Percentiles rank a stretch among this genome's conserved stretches.
Evolutionary conservation across 2,329 filamentous ascomycete species (phyloP).

Genomic region (Xylariaceae sp.): DNA sequence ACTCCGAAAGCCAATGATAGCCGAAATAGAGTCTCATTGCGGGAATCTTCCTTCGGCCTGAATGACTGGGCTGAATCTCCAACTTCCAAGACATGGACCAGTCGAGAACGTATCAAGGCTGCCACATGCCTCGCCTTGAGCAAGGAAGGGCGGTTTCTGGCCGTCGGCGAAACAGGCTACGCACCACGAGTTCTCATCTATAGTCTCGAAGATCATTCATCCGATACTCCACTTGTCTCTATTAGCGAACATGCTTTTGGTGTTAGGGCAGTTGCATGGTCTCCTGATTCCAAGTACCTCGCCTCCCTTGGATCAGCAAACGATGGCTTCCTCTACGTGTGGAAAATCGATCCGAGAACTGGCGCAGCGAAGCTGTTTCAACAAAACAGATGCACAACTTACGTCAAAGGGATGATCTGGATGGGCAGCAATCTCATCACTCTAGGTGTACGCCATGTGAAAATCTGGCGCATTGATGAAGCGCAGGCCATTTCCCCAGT

Average conservation of each 20-base stretch:
- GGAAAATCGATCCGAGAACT: constrained; percentile 83
- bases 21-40: constrained; percentile 61
- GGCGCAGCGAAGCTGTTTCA: constrained; percentile 81
- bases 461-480: constrained; percentile 89
- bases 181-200: constrained; percentile 91
- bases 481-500: constrained; percentile 63
- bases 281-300: constrained; percentile 82
- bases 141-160: constrained; percentile 83
- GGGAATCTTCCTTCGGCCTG: constrained; percentile 55
- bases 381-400: constrained; percentile 90
- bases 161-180: constrained; percentile 95
- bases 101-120: constrained; percentile 90
- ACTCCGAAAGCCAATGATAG: constrained; percentile 70
- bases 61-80: constrained; percentile 68
- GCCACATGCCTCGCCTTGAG: constrained; percentile 91
- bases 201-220: constrained; percentile 78
- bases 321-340: constrained; percentile 93
- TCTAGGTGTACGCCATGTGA: constrained; percentile 88
- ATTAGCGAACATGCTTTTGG: constrained; percentile 91
- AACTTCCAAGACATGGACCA: constrained; percentile 78
- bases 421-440: constrained; percentile 84
- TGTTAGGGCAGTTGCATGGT: constrained; percentile 88
- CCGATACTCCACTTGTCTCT: constrained; percentile 82
- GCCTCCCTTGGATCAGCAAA: constrained; percentile 89
- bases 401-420: constrained; percentile 88